Evolutionary conservation across 2,329 filamentous ascomycete genomes (phyloP).

Genomic region (Chaetomiaceae sp.): DNA sequence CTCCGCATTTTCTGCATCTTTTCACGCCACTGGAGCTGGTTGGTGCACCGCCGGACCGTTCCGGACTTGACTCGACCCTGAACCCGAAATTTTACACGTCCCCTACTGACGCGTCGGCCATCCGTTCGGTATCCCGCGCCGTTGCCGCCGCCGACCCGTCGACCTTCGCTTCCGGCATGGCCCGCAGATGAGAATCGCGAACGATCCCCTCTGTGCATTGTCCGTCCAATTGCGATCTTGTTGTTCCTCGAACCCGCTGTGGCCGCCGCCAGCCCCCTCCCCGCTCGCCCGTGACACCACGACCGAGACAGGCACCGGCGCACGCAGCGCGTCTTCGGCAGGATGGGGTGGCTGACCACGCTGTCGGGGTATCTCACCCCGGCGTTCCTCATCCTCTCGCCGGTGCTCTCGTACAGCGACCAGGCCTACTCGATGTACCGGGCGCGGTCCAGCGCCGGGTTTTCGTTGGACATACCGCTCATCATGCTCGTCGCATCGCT

Average conservation of each 20-base stretch:
- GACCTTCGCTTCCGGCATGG: neutral
- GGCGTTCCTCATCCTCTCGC: slow-evolving; percentile 57
- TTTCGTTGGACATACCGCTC: slow-evolving; percentile 64
- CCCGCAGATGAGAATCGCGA: neutral
- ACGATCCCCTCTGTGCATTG: neutral
- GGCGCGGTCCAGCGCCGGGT: slow-evolving; percentile 58
- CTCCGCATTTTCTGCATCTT: slow-evolving; percentile 7
- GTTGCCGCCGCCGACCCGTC: neutral
- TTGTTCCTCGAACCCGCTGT: too few relatives aligned
- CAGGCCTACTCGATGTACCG: slow-evolving; percentile 60
- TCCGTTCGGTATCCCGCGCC: neutral
- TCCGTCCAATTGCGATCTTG: neutral
- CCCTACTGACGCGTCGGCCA: neutral
- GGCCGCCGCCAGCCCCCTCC: too few relatives aligned
- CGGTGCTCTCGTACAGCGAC: slow-evolving; percentile 59
- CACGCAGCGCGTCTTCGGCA: neutral
- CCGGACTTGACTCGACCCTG: neutral
- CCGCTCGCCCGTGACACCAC: neutral
- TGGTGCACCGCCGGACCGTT: slow-evolving; percentile 2
- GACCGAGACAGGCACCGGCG: too few relatives aligned
- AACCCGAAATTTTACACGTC: slow-evolving; percentile 4
- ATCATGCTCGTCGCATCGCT: slow-evolving; percentile 67
- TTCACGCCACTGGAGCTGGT: slow-evolving; percentile 3
- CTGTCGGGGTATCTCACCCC: slow-evolving; percentile 54
- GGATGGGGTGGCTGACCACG: slow-evolving; percentile 41